Conservation (phyloP, 345 rosid genomes). For the Pseudoturritis turrita region DNA sequence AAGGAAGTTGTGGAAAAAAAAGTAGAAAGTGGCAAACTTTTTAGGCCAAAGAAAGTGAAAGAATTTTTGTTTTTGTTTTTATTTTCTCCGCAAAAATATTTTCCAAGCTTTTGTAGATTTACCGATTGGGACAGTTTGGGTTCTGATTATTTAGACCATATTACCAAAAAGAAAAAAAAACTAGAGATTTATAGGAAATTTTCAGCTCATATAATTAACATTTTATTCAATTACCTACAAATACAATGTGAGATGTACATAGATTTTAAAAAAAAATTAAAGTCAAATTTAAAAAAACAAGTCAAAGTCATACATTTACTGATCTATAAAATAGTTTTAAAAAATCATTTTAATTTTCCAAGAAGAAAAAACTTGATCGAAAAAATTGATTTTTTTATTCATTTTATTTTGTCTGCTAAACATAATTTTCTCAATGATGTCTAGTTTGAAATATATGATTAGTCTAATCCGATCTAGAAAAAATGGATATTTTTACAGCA, state of each 20-base stretch:
- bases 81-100: slow-evolving; percentile 9
- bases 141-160: slow-evolving; percentile 20
- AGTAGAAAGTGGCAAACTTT: slow-evolving; percentile 28
- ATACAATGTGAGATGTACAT: not conserved
- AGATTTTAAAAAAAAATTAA: not conserved
- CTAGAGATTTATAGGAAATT: not conserved
- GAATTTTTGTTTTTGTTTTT: slow-evolving; percentile 1
- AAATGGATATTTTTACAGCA: not conserved
- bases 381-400: not conserved
- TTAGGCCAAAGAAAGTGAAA: slow-evolving; percentile 19
- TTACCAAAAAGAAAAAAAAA: too few relatives aligned
- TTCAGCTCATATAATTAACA: not conserved
- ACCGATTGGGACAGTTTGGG: slow-evolving; percentile 35
- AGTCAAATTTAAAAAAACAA: not conserved
- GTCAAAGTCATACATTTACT: not conserved
- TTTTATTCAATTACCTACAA: not conserved
- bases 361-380: not conserved
- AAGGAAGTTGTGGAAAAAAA: slow-evolving; percentile 17
- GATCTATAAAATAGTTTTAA: not conserved
- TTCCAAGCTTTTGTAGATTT: slow-evolving; percentile 12
- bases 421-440: not conserved
- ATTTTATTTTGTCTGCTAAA: not conserved
- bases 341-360: too few relatives aligned
- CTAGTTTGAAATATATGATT: not conserved
- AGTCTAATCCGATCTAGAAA: not conserved